phyloP scores from a whole-genome alignment of 2,329 filamentous ascomycete species.

The Xylaria sp. region DNA sequence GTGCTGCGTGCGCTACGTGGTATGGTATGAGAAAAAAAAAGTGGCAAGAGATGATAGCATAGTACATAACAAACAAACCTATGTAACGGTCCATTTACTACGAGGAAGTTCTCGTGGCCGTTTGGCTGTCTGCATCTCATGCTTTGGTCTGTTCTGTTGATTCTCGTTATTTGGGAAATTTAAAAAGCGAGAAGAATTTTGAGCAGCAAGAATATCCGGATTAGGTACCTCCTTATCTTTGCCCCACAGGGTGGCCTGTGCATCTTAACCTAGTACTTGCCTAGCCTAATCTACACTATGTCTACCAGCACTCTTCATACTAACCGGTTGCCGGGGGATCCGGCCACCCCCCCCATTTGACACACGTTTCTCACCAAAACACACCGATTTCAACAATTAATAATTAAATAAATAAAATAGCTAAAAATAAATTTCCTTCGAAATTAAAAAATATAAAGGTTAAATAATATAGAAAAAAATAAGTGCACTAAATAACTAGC shows the following conservation, averaged over 20 bases:
- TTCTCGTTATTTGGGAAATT: too few relatives aligned
- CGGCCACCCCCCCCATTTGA: too few relatives aligned
- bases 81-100: not conserved
- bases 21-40: not conserved
- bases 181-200: constrained; percentile 20
- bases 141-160: not conserved
- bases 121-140: not conserved
- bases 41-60: not conserved
- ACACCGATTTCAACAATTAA: too few relatives aligned
- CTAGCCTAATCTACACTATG: too few relatives aligned
- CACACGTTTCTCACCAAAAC: too few relatives aligned
- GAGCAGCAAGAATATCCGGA: not conserved
- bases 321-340: too few relatives aligned
- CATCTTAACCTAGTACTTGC: not conserved
- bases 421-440: too few relatives aligned
- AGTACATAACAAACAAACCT: constrained; percentile 32
- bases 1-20: constrained; percentile 38
- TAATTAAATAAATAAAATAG: too few relatives aligned
- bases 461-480: too few relatives aligned
- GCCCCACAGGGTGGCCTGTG: constrained; percentile 10
- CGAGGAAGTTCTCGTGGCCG: not conserved
- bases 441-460: too few relatives aligned
- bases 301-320: too few relatives aligned
- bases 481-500: too few relatives aligned
- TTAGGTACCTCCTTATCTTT: not conserved